Percentiles rank a stretch among this genome's conserved stretches.
Conservation (phyloP, 192 early-diverging fungal genomes). For the Coemansia sp. region DNA sequence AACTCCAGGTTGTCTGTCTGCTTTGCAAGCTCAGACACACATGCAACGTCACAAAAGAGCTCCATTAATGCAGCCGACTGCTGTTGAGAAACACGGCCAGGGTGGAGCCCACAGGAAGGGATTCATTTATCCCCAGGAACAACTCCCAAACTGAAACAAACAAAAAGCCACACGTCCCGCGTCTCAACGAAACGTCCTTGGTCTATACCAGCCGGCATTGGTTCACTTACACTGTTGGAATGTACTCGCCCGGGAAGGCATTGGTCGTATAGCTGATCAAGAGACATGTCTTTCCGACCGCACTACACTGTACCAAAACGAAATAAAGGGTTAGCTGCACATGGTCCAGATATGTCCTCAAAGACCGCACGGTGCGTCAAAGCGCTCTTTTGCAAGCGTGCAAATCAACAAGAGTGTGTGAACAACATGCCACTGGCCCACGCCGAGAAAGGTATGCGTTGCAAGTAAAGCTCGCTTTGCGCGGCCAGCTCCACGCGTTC, state of each 20-base stretch:
- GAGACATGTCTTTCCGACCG: conserved; percentile 94
- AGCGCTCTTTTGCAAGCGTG: not conserved
- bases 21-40: too few relatives aligned
- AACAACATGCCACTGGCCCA: not conserved
- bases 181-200: too few relatives aligned
- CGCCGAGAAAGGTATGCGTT: too few relatives aligned
- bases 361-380: not conserved
- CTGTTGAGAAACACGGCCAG: too few relatives aligned
- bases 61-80: not conserved
- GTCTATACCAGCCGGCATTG: too few relatives aligned
- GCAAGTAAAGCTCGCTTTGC: too few relatives aligned
- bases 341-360: not conserved
- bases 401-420: not conserved
- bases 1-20: too few relatives aligned
- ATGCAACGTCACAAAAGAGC: too few relatives aligned
- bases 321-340: conserved; percentile 2
- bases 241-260: conserved; percentile 99
- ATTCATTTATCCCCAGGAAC: not conserved
- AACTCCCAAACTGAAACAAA: not conserved
- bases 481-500: not conserved
- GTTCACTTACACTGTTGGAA: conserved; percentile 92
- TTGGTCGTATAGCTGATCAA: conserved; percentile 99
- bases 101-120: not conserved
- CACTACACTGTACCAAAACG: conserved; percentile 56
- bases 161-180: not conserved